Evolutionary conservation across 169 alveolate species (phyloP).

Genomic region (Cryptosporidium viatorum): DNA sequence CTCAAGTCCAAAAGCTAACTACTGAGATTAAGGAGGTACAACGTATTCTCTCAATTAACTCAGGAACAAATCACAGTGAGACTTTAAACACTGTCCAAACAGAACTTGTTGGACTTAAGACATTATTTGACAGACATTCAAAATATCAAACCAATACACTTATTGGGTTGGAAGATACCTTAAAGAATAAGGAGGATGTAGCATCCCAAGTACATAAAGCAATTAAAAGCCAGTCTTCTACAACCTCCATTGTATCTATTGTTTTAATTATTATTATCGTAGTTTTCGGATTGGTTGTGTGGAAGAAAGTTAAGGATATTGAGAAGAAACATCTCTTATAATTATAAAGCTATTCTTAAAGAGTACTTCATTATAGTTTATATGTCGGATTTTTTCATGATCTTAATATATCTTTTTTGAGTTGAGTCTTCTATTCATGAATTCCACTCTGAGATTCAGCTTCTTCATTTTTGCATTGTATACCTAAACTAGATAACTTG

Average conservation of each 20-base stretch:
- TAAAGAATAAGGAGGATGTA: slow-evolving; percentile 61
- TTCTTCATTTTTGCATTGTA: slow-evolving; percentile 21
- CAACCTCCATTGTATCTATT: slow-evolving; percentile 75
- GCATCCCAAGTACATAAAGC: slow-evolving; percentile 76
- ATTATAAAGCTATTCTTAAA: slow-evolving; percentile 24
- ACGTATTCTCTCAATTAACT: slow-evolving; percentile 27
- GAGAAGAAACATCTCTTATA: slow-evolving; percentile 82
- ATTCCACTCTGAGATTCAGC: neutral
- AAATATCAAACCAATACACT: slow-evolving; percentile 78
- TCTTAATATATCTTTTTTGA: neutral
- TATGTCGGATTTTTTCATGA: neutral
- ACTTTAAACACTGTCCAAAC: slow-evolving; percentile 65
- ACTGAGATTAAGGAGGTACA: slow-evolving; percentile 77
- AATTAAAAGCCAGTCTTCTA: slow-evolving; percentile 76
- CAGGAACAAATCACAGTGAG: slow-evolving; percentile 70
- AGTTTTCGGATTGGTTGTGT: slow-evolving; percentile 77
- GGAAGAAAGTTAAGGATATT: slow-evolving; percentile 80
- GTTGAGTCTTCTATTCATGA: neutral
- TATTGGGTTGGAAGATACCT: slow-evolving; percentile 60
- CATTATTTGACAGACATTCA: slow-evolving; percentile 75
- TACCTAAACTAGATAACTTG: slow-evolving; percentile 53
- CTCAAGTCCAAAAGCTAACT: slow-evolving; percentile 75
- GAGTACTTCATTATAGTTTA: slow-evolving; percentile 5
- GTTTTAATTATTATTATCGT: slow-evolving; percentile 75
- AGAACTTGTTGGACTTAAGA: slow-evolving; percentile 63